These are phyloP conservation scores for Globisporangium perplexum DNA, from an alignment of 352 stramenopile species.

Conservation along the genomic window DNA sequence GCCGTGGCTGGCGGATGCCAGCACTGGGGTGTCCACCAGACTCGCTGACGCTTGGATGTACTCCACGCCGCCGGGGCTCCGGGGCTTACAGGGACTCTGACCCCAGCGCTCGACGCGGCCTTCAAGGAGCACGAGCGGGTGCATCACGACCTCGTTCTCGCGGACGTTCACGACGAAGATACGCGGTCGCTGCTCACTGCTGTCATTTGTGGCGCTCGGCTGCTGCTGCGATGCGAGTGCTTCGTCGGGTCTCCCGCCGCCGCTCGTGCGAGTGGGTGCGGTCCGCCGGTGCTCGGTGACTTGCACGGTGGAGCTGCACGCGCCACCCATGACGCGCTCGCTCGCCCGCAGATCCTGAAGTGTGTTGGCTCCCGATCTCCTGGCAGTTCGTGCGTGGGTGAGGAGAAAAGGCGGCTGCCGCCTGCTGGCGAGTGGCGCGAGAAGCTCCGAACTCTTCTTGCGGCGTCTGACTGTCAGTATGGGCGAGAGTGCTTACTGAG, in stretches of 20 bases:
- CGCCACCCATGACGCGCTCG: slow-evolving; percentile 7
- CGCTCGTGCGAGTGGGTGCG: too few species aligned
- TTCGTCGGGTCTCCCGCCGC: neutral
- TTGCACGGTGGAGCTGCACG: slow-evolving; percentile 10
- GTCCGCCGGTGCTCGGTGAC: neutral
- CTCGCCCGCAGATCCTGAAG: neutral
- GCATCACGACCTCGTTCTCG: slow-evolving; percentile 62
- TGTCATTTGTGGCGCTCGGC: neutral
- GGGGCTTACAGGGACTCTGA: neutral
- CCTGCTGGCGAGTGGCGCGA: neutral
- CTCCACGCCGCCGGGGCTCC: slow-evolving; percentile 20
- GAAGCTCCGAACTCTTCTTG: too few species aligned
- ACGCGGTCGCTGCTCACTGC: neutral
- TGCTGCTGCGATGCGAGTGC: neutral
- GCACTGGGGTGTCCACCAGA: neutral
- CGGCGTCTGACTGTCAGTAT: too few species aligned
- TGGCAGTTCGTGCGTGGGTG: neutral
- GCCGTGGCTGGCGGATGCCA: neutral
- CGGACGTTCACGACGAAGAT: slow-evolving; percentile 80
- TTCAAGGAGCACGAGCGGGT: slow-evolving; percentile 50
- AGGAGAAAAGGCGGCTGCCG: neutral
- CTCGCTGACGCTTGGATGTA: slow-evolving; percentile 9
- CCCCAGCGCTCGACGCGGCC: slow-evolving; percentile 16
- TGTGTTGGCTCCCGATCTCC: too few species aligned
- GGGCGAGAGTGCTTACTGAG: too few species aligned